phyloP scores from a whole-genome alignment of 306 rosid genomes.

The Carpinus fangiana region DNA sequence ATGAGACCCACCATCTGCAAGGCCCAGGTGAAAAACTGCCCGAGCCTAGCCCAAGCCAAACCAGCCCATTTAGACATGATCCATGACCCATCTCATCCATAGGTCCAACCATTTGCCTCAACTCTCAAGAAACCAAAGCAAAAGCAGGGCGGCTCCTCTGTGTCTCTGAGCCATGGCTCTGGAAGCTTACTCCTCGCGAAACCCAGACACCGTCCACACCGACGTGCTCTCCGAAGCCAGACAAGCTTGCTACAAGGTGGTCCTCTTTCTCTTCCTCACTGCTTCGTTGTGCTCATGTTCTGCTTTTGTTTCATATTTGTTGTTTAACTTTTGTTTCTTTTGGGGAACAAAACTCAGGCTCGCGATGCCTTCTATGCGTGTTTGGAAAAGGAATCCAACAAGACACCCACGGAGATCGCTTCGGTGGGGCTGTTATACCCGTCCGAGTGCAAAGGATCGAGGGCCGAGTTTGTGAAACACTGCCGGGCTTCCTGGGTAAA shows the following conservation, averaged over 20 bases:
- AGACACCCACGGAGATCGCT: conserved; percentile 86
- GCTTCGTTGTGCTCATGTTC: not conserved
- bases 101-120: not conserved
- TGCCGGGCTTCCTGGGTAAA: conserved; percentile 93
- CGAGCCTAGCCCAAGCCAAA: not conserved
- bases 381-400: conserved; percentile 63
- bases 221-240: conserved; percentile 79
- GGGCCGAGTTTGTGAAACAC: conserved; percentile 62
- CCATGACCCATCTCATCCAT: no score
- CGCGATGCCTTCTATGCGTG: conserved; percentile 91
- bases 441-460: conserved; percentile 53
- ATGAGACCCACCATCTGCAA: not conserved
- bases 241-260: conserved; percentile 78
- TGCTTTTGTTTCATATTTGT: not conserved
- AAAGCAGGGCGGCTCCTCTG: not conserved
- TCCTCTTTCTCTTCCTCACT: not conserved
- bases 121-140: not conserved
- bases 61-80: no score
- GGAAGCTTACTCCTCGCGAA: conserved; percentile 50
- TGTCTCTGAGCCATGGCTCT: conserved; percentile 46
- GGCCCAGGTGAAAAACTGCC: not conserved
- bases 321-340: not conserved
- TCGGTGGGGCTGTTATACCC: conserved; percentile 91
- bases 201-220: conserved; percentile 50
- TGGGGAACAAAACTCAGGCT: conserved; percentile 38